Evolutionary conservation across 2,329 filamentous ascomycete species (phyloP).

Genomic region (Colletotrichum destructivum): DNA sequence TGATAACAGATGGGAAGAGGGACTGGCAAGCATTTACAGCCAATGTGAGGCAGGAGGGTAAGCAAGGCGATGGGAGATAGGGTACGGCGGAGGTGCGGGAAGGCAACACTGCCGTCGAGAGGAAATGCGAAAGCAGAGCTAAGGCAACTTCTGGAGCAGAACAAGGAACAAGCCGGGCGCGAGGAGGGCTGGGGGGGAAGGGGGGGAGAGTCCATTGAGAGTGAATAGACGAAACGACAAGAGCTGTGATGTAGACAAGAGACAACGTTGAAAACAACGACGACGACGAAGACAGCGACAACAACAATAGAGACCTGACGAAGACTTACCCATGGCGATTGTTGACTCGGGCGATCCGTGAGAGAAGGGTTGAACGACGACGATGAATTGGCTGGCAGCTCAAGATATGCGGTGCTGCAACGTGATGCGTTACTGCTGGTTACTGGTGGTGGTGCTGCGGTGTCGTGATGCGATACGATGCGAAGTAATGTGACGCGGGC

Average conservation of each 20-base stretch:
- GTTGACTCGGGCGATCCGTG: slow-evolving; percentile 9
- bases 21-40: slow-evolving; percentile 2
- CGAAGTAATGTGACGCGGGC: slow-evolving; percentile 34
- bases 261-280: neutral
- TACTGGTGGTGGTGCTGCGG: slow-evolving; percentile 14
- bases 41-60: neutral
- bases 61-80: neutral
- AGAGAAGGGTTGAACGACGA: neutral
- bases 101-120: neutral
- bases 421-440: slow-evolving; percentile 4
- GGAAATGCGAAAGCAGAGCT: neutral
- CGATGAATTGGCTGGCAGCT: slow-evolving; percentile 1
- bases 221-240: neutral
- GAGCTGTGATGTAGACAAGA: neutral
- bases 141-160: neutral
- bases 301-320: neutral
- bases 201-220: neutral
- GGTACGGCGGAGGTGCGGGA: neutral
- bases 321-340: slow-evolving; percentile 18
- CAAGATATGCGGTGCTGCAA: slow-evolving; percentile 15
- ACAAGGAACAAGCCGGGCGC: neutral
- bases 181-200: neutral
- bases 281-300: neutral
- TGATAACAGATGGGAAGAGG: neutral
- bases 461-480: slow-evolving; percentile 25